Percentiles rank a stretch among this genome's conserved stretches.
phyloP scores from a whole-genome alignment of 495 filamentous ascomycete species.

The Podospora comata region DNA sequence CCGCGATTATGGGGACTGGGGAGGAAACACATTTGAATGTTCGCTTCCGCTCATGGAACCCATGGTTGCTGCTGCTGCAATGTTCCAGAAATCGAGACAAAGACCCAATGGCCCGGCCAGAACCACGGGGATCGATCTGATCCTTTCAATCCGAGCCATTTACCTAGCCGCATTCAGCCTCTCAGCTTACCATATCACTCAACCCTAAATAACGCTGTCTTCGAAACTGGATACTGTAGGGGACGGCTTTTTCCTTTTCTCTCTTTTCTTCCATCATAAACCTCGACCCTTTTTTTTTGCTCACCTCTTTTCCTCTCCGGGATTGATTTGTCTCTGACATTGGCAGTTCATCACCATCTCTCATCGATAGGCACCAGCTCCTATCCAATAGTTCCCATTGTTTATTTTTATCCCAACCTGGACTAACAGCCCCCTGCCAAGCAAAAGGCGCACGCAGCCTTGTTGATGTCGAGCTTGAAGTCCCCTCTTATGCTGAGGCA shows the following conservation, averaged over 20 bases:
- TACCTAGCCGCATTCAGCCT: slow-evolving; percentile 14
- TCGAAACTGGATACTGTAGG: background rate
- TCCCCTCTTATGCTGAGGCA: slow-evolving; percentile 7
- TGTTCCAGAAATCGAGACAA: slow-evolving; percentile 1
- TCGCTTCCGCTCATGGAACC: slow-evolving; percentile 6
- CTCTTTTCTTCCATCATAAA: background rate
- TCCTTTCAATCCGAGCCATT: background rate
- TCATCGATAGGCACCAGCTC: background rate
- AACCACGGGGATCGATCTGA: background rate
- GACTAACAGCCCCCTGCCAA: slow-evolving; percentile 8
- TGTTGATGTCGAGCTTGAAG: slow-evolving; percentile 5
- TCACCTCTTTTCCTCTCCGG: background rate
- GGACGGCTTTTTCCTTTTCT: background rate
- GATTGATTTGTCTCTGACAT: background rate
- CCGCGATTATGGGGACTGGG: background rate
- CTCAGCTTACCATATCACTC: slow-evolving; percentile 11
- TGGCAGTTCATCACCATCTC: background rate
- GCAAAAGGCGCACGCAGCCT: slow-evolving; percentile 5
- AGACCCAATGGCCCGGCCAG: background rate
- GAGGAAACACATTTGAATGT: background rate
- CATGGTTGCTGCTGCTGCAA: background rate
- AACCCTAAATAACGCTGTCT: slow-evolving; percentile 11
- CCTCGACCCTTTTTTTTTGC: background rate
- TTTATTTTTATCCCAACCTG: slow-evolving; percentile 10
- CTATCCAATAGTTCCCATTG: background rate